A percentile compares a stretch with the other conserved stretches of the same genome.
phyloP scores from a whole-genome alignment of 225 moss, liverwort and hornwort genomes.

The Marchantia paleacea region DNA sequence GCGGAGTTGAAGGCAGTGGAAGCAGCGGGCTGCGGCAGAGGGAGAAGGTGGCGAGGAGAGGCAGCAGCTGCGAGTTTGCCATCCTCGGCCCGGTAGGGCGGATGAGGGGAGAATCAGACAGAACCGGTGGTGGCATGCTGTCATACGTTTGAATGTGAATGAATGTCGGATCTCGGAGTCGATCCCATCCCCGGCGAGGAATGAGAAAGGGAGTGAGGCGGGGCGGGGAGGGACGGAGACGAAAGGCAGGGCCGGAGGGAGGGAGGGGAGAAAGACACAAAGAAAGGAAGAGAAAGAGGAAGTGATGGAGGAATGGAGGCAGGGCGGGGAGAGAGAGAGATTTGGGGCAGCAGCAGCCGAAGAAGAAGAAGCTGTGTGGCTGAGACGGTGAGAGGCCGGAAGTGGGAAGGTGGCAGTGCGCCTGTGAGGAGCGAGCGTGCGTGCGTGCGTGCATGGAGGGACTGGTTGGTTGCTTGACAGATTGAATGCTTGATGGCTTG shows the following conservation, averaged over 20 bases:
- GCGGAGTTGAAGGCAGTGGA: no score
- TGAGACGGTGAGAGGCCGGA: not conserved
- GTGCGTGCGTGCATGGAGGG: no score
- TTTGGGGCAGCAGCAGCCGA: not conserved
- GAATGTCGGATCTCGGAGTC: not conserved
- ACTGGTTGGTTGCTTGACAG: no score
- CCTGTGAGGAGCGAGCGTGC: not conserved
- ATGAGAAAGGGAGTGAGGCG: not conserved
- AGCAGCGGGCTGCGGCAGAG: no score
- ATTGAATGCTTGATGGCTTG: not conserved
- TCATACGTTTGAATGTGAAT: constrained; percentile 17
- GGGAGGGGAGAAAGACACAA: not conserved
- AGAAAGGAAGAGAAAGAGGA: not conserved
- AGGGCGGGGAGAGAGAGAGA: not conserved
- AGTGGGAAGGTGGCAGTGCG: not conserved
- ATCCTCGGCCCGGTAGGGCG: not conserved
- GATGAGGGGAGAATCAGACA: constrained; percentile 6
- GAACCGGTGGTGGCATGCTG: constrained; percentile 1
- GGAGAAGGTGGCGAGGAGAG: no score
- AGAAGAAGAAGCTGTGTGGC: not conserved
- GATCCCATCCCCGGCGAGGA: not conserved
- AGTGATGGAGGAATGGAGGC: not conserved
- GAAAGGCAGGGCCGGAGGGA: not conserved
- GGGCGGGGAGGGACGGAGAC: not conserved
- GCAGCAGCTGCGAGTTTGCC: not conserved